Percentiles rank a stretch among this genome's conserved stretches.
Evolutionary conservation across 192 early-diverging fungal genomes (phyloP).

Genomic region (Coemansia sp.): DNA sequence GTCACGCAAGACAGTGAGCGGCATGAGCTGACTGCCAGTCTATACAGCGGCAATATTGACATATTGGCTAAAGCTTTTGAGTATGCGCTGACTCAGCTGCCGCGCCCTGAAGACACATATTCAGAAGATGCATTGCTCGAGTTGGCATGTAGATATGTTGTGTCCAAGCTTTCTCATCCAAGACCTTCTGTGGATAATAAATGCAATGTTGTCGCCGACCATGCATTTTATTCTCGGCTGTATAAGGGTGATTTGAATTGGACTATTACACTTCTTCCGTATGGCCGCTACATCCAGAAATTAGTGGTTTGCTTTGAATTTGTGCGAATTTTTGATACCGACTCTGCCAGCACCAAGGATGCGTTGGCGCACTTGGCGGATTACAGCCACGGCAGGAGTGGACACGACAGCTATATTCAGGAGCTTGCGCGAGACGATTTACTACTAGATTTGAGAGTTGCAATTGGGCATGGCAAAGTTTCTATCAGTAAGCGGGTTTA

Average conservation of each 20-base stretch:
- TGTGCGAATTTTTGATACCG: not conserved
- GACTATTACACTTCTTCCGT: not conserved
- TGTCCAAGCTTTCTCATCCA: not conserved
- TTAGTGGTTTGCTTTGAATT: not conserved
- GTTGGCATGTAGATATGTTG: constrained; percentile 1
- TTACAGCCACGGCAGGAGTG: not conserved
- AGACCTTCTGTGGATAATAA: not conserved
- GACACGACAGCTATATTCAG: not conserved
- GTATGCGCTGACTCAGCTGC: not conserved
- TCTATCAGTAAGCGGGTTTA: not conserved
- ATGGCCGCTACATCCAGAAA: not conserved
- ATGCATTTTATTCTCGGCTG: not conserved
- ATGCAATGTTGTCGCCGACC: not conserved
- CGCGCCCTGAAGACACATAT: not conserved
- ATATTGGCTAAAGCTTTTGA: not conserved
- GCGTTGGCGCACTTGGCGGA: not conserved
- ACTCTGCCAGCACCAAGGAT: not conserved
- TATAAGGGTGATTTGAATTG: not conserved
- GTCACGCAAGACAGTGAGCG: not conserved
- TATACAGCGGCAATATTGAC: constrained; percentile 2
- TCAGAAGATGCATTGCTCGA: not conserved
- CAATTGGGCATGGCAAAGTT: not conserved
- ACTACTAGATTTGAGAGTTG: not conserved
- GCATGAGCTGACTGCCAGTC: constrained; percentile 6
- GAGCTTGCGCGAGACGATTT: not conserved